Base-by-base conservation (phyloP, 352 stramenopile genomes). In the Pythium sp. region DNA sequence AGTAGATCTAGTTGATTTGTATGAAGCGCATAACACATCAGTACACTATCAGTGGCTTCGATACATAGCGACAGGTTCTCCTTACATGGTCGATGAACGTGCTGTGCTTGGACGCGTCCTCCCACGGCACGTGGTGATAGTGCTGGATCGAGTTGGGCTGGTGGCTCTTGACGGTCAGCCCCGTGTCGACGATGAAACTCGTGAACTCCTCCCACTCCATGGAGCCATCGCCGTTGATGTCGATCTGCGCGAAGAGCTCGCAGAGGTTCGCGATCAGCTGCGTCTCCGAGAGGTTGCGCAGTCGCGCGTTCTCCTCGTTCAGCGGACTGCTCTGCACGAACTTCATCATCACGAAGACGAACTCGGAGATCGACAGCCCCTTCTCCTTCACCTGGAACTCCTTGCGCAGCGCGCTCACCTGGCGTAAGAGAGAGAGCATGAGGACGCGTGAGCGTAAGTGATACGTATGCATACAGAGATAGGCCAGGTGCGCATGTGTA, bases 171-270 rank as follows among this genome's bases (percentile, higher is more conserved):
- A 82, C 80, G 5, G 82, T 90, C 41, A 94, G 78, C 12, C 88
- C 91, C 55, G 85, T 95, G 62, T 97, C 91, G 34, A 97, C 90
- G 63, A 97, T 95, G 74, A 95, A 97, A 15, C 80, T 91, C 58
- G 90, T 97, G 67, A 97, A 97, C 71, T 97, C 90, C 62, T 97
- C 89, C 91, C 90, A 97, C 70, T 97, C 90, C 86, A 97, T 93
- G n/a, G 87, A 91, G 3, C 89, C 90, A 69, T 97, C 90, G 56
- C 87, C 90, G 62, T 97, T 97, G 68, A 97, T 93, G 72, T 97
- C 91, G 61, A 97, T 96, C 71, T 97, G 88, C 26, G 86, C 90
- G 55, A 97, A 97, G 51, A 97, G 84, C 68, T 97, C 90, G 61
- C 84, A 94, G 15, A 97, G 71, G 49, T 96, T 92, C 7, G 87